Evolutionary conservation across 495 filamentous ascomycete genomes (phyloP), one percentile per base, ranked within the genome.

Genomic region (Talaromyces liani): DNA sequence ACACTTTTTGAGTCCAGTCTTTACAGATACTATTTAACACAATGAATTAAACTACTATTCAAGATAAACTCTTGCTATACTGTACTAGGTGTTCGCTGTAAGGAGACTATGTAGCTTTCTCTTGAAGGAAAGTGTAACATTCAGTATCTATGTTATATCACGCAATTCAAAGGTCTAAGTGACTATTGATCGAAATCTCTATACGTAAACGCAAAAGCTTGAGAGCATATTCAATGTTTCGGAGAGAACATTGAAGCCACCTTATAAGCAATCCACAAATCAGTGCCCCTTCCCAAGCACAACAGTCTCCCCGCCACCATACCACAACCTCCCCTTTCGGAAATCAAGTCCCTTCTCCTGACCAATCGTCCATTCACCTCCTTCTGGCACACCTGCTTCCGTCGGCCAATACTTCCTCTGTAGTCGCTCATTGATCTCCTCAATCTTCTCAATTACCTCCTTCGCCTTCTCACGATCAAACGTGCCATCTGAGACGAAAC

Each of bases 271-370:
- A 24, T 24, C 22, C 22, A 24, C 22, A 24, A 24, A 31, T 29
- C 27, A 56, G 9, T 56, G 24, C 27, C 86, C 89, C 69, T 85
- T 83, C 6, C 91, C 91, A 18, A 81, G 29, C 63, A 79, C 68
- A 29, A 91, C 75, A 6, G 80, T 84, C 53, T 86, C 79, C 1
- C 91, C 91, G 25, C 85, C 89, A 25, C 92, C 92, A 77, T 95
- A 97, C 91, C 91, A 97, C 18, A 93, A 77, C 22, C 77, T 77
- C 0, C 92, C 92, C 60, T 78, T 81, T 39, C 87, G 81, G 64
- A 84, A 83, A 65, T 90, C 88, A 47, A 95, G 71, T 1, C 91
- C 91, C 65, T 77, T 83, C 70, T 91, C 90, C 66, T 92, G 84
- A 1, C 91, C 91, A 24, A 94, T 82, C 59, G 87, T 77, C 91